These are phyloP conservation scores for Alternaria conjuncta DNA, from an alignment of 2,329 filamentous ascomycete genomes.

Conservation along the genomic window DNA sequence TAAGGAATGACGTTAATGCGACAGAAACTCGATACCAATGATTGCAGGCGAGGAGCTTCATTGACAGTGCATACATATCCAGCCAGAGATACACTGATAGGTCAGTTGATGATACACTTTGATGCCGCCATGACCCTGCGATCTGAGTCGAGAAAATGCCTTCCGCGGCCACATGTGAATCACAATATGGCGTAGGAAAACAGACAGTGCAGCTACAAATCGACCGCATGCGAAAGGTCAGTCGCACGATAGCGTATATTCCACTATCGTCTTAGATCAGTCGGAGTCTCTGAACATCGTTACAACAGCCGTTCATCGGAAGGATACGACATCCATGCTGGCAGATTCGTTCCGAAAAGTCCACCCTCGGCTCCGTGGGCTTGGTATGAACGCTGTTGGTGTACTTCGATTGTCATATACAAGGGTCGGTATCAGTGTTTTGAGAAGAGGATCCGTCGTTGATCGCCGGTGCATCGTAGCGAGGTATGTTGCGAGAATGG, in stretches of 20 bases:
- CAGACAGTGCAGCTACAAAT: neutral
- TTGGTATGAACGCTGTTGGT: neutral
- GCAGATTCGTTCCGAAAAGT: neutral
- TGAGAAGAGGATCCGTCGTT: neutral
- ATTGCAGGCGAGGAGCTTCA: neutral
- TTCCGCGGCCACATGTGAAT: neutral
- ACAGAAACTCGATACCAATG: neutral
- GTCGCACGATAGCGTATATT: neutral
- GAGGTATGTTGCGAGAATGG: slow-evolving; percentile 1
- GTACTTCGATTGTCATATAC: neutral
- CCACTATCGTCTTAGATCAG: no score
- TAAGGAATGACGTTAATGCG: slow-evolving; percentile 2
- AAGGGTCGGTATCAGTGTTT: neutral
- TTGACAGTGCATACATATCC: neutral
- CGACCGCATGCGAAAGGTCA: neutral
- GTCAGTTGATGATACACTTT: neutral
- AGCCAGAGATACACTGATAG: neutral
- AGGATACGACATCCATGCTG: neutral
- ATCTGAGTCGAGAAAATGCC: no score
- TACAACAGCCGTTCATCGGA: neutral
- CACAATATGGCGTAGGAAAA: neutral
- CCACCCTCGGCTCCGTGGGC: neutral
- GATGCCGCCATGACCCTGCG: neutral
- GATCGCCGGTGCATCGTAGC: neutral
- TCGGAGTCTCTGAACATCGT: neutral